phyloP scores from a whole-genome alignment of 495 filamentous ascomycete genomes.

The Gamarada debralockiae region DNA sequence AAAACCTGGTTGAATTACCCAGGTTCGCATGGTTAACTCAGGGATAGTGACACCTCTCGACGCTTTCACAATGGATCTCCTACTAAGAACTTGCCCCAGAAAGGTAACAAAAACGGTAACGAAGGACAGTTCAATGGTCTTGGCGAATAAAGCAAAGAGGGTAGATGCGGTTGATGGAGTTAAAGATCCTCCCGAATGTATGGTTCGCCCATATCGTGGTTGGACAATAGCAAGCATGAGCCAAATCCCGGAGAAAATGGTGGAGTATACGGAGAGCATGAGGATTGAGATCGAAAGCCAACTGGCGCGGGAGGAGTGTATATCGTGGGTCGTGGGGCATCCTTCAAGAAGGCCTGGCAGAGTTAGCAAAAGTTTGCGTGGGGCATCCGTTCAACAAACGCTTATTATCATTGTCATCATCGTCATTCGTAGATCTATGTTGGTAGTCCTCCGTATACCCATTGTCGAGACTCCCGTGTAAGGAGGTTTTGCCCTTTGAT shows the following conservation, averaged over 20 bases:
- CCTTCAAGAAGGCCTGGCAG: background rate
- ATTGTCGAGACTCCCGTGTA: background rate
- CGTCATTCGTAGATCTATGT: background rate
- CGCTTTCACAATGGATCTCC: slow-evolving; percentile 51
- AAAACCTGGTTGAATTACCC: slow-evolving; percentile 49
- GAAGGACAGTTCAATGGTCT: slow-evolving; percentile 71
- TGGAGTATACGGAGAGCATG: slow-evolving; percentile 62
- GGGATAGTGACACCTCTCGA: slow-evolving; percentile 63
- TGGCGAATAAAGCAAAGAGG: slow-evolving; percentile 61
- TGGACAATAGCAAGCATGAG: slow-evolving; percentile 52
- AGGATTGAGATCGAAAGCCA: slow-evolving; percentile 58
- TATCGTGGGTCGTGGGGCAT: background rate
- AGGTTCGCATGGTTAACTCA: slow-evolving; percentile 62
- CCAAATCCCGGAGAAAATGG: slow-evolving; percentile 60
- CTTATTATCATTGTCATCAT: background rate
- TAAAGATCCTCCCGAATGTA: slow-evolving; percentile 45
- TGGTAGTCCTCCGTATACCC: background rate
- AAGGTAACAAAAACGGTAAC: slow-evolving; percentile 74
- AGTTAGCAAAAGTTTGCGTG: background rate
- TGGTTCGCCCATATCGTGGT: slow-evolving; percentile 52
- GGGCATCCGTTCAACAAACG: background rate
- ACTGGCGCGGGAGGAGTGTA: slow-evolving; percentile 19
- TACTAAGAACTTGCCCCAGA: slow-evolving; percentile 66
- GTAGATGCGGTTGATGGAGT: slow-evolving; percentile 54
- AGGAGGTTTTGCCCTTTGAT: background rate